Evolutionary conservation across 306 rosid genomes (phyloP), one percentile per base, ranked within the genome.

Genomic region (Ammopiptanthus mongolicus): DNA sequence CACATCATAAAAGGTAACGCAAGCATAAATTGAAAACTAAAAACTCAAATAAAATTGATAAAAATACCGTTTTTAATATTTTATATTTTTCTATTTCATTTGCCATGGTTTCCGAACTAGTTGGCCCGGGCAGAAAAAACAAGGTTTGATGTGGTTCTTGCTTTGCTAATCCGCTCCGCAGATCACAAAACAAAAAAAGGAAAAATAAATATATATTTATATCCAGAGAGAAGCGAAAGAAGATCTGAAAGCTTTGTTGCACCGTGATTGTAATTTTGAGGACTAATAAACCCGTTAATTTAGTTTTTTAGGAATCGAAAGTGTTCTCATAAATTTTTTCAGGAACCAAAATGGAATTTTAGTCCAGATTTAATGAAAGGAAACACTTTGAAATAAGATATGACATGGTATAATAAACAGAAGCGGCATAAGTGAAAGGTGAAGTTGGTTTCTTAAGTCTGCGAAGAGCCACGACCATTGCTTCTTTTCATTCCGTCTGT

Each of bases 381-480:
- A n/a, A n/a, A n/a, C n/a, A n/a, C n/a, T n/a, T n/a, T n/a, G n/a
- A 33, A 56, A 61, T 21, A 10, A n/a, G 22, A 42, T 57, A 5
- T 2, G 5, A 19, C 65, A 91, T 97, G 88, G 76, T 50, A 84
- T 79, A 88, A 85, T 80, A 72, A 62, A 88, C 33, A 62, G 89
- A 83, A 67, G 69, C 73, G 74, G 78, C 86, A 80, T 80, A 58
- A 47, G 86, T 0, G 71, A 86, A 61, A 61, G 86, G 46, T 73
- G 69, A 60, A 33, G 39, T 52, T 22, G 89, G 85, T 28, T 74
- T 87, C 73, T 37, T 75, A 65, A 90, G 87, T 39, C 85, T 84
- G 73, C 93, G 97, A 69, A 91, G 89, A 76, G 93, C 96, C 90
- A 86, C 74, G 28, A 91, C 86, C 89, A 86, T 86, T 71, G 78